Percentiles rank a stretch among this genome's conserved stretches.
Conservation (phyloP, 345 rosid genomes). For the Isatis tinctoria region DNA sequence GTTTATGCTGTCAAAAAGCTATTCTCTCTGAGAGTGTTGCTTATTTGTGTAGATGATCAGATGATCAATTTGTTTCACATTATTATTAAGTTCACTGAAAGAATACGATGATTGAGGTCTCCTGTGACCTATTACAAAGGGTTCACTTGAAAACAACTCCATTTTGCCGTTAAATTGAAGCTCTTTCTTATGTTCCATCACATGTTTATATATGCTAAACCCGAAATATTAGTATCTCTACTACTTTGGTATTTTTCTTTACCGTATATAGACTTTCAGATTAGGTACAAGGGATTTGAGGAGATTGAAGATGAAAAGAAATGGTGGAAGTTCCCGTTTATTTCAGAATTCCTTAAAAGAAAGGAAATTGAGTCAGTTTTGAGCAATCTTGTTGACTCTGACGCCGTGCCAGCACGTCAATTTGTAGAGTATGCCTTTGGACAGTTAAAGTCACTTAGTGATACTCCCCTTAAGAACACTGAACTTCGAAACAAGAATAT, state of each 20-base stretch:
- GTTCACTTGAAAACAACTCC: neutral
- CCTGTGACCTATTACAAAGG: neutral
- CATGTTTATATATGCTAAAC: conserved; percentile 1
- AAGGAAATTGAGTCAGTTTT: conserved; percentile 66
- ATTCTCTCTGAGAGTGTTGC: neutral
- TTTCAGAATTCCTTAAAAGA: conserved; percentile 59
- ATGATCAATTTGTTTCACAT: neutral
- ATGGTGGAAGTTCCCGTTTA: conserved; percentile 79
- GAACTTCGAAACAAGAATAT: conserved; percentile 29
- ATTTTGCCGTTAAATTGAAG: neutral
- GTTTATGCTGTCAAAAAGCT: conserved; percentile 10
- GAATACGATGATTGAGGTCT: neutral
- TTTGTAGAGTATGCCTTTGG: conserved; percentile 93
- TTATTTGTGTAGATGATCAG: neutral
- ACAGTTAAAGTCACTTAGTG: conserved; percentile 72
- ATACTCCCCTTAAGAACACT: conserved; percentile 39
- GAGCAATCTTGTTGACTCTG: conserved; percentile 52
- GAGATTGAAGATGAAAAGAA: conserved; percentile 72
- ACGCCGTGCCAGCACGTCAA: conserved; percentile 69
- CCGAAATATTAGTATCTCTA: neutral
- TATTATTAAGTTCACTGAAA: neutral
- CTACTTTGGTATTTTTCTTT: neutral
- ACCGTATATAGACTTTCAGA: conserved; percentile 41
- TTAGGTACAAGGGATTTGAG: conserved; percentile 68
- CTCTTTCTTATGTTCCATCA: neutral